A percentile compares a stretch with the other conserved stretches of the same genome.
Conservation (phyloP, 495 filamentous ascomycete species). For the Umbilicaria muhlenbergii region DNA sequence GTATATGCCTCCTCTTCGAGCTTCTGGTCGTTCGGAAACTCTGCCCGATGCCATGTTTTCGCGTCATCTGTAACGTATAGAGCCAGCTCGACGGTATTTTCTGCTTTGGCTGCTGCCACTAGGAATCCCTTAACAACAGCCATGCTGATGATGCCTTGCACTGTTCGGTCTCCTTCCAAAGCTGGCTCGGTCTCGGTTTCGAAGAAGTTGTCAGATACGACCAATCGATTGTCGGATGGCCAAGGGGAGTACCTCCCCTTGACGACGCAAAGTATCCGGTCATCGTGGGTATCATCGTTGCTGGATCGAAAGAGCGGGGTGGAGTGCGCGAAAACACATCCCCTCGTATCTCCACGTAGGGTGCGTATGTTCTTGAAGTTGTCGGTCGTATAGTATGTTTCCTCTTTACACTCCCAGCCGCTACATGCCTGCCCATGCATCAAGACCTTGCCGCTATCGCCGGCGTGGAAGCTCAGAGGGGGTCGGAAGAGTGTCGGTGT, state of each 20-base stretch:
- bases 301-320: slow-evolving; percentile 56
- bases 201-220: slow-evolving; percentile 72
- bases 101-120: slow-evolving; percentile 63
- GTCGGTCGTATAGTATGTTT: slow-evolving; percentile 66
- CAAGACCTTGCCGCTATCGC: slow-evolving; percentile 65
- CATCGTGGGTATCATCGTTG: slow-evolving; percentile 36
- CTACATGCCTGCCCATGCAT: slow-evolving; percentile 58
- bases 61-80: slow-evolving; percentile 73
- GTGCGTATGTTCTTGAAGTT: slow-evolving; percentile 53
- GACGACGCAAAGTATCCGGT: slow-evolving; percentile 67
- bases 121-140: slow-evolving; percentile 72
- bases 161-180: slow-evolving; percentile 52
- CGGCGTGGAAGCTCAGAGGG: slow-evolving; percentile 61
- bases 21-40: slow-evolving; percentile 65
- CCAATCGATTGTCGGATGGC: slow-evolving; percentile 50
- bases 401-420: slow-evolving; percentile 21
- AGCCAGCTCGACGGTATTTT: slow-evolving; percentile 74
- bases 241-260: slow-evolving; percentile 46
- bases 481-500: slow-evolving; percentile 25
- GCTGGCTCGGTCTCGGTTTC: slow-evolving; percentile 46
- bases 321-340: slow-evolving; percentile 73
- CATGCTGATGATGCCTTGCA: slow-evolving; percentile 61
- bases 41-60: slow-evolving; percentile 73
- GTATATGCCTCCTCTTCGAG: slow-evolving; percentile 83
- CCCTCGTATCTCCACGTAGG: slow-evolving; percentile 45